phyloP scores from a whole-genome alignment of 352 stramenopile genomes.

The Globisporangium polare region DNA sequence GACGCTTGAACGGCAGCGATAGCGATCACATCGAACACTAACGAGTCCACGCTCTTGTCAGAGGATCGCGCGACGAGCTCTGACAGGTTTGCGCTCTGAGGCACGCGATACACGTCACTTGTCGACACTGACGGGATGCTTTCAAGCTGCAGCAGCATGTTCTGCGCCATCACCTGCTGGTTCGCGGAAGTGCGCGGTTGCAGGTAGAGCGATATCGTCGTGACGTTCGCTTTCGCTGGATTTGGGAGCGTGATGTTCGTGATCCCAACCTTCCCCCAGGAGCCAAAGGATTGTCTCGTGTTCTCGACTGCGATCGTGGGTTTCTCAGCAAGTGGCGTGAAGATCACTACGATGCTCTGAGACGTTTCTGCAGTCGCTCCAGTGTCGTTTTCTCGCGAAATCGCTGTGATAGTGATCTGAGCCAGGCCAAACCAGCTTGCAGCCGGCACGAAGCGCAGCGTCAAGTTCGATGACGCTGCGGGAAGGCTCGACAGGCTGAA shows the following conservation, averaged over 20 bases:
- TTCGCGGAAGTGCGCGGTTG: slow-evolving; percentile 18
- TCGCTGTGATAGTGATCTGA: slow-evolving; percentile 26
- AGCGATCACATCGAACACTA: slow-evolving; percentile 35
- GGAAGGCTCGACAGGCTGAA: slow-evolving; percentile 27
- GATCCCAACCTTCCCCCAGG: slow-evolving; percentile 34
- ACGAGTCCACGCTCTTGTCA: slow-evolving; percentile 20
- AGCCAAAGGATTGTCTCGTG: slow-evolving; percentile 27
- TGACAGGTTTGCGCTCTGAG: slow-evolving; percentile 20
- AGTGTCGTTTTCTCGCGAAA: slow-evolving; percentile 31
- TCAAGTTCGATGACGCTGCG: slow-evolving; percentile 13
- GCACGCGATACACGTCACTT: slow-evolving; percentile 30
- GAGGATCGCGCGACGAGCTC: slow-evolving; percentile 26
- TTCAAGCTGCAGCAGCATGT: slow-evolving; percentile 25
- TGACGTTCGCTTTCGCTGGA: slow-evolving; percentile 28
- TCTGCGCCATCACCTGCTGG: slow-evolving; percentile 39
- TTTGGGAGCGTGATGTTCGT: slow-evolving; percentile 27
- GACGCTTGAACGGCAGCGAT: slow-evolving; percentile 30
- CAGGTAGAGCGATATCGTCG: slow-evolving; percentile 31
- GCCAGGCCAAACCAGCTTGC: slow-evolving; percentile 34
- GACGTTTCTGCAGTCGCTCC: slow-evolving; percentile 18
- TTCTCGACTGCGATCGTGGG: slow-evolving; percentile 33
- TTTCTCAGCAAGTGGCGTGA: slow-evolving; percentile 36
- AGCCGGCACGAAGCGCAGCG: slow-evolving; percentile 24
- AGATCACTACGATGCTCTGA: slow-evolving; percentile 19
- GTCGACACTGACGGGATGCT: slow-evolving; percentile 26